phyloP scores from a whole-genome alignment of 257 asterid genomes.

The Solanum dulcamara region DNA sequence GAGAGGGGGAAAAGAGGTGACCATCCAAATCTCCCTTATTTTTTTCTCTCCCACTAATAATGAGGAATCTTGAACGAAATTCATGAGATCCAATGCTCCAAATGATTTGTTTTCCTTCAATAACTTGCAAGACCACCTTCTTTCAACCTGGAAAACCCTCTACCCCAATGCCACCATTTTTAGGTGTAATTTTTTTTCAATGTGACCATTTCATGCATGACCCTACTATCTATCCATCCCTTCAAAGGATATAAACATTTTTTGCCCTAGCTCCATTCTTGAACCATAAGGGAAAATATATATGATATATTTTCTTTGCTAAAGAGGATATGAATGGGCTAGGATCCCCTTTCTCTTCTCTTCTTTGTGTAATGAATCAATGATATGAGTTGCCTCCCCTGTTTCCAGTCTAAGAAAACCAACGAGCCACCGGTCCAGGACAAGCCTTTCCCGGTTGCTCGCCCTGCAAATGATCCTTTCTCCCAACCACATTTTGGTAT shows the following conservation, averaged over 20 bases:
- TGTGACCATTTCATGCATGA: neutral
- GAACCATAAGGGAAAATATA: neutral
- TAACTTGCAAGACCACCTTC: slow-evolving; percentile 17
- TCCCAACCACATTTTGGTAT: slow-evolving; percentile 5
- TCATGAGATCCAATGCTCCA: neutral
- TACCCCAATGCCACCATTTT: neutral
- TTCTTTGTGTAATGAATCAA: neutral
- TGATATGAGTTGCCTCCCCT: slow-evolving; percentile 66
- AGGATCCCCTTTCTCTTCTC: neutral
- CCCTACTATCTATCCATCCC: neutral
- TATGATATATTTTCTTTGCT: neutral
- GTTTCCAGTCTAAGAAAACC: slow-evolving; percentile 40
- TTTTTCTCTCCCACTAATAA: slow-evolving; percentile 35
- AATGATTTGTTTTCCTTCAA: slow-evolving; percentile 8
- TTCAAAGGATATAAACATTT: neutral
- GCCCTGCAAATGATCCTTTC: slow-evolving; percentile 20
- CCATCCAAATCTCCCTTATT: slow-evolving; percentile 37
- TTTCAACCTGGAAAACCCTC: slow-evolving; percentile 64
- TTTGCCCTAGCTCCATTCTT: neutral
- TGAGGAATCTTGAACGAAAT: slow-evolving; percentile 18
- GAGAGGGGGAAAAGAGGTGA: neutral
- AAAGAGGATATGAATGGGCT: neutral
- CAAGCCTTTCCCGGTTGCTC: slow-evolving; percentile 29
- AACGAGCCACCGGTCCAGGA: slow-evolving; percentile 7
- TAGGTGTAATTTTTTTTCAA: neutral